These are phyloP conservation scores for Chaetoscypha palmicola DNA, from an alignment of 2,329 filamentous ascomycete genomes.

Conservation along the genomic window DNA sequence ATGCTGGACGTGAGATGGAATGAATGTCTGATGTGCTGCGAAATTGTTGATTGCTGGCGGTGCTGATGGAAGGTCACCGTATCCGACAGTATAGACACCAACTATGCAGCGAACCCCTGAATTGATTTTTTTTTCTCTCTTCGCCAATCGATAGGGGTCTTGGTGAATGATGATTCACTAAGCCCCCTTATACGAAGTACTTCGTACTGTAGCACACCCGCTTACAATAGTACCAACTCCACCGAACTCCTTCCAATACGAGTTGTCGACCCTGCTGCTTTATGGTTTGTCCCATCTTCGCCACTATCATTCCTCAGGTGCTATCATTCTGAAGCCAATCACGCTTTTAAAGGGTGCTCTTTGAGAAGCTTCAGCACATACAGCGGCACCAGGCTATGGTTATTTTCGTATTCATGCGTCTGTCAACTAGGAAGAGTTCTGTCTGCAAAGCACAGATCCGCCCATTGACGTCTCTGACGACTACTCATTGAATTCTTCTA, in stretches of 20 bases:
- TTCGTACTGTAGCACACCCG: too few species aligned
- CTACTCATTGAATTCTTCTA: too few species aligned
- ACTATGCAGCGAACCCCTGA: not conserved
- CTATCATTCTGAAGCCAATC: too few species aligned
- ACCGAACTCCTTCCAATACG: not conserved
- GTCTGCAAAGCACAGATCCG: too few species aligned
- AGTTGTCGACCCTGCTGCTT: not conserved
- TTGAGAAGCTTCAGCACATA: not conserved
- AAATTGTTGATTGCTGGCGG: not conserved
- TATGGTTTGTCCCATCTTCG: too few species aligned
- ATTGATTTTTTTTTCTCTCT: not conserved
- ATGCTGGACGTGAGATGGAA: not conserved
- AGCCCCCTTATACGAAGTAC: too few species aligned
- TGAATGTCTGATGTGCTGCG: not conserved
- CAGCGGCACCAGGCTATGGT: not conserved
- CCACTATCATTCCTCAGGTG: too few species aligned
- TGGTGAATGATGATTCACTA: too few species aligned
- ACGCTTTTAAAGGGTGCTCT: too few species aligned
- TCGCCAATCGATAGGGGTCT: too few species aligned
- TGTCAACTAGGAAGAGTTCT: not conserved
- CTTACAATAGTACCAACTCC: not conserved
- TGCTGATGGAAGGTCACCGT: not conserved
- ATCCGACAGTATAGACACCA: not conserved
- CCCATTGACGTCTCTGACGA: too few species aligned
- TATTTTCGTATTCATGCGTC: not conserved